Conservation (phyloP, 192 early-diverging fungal species). For the Funneliformis mosseae region DNA sequence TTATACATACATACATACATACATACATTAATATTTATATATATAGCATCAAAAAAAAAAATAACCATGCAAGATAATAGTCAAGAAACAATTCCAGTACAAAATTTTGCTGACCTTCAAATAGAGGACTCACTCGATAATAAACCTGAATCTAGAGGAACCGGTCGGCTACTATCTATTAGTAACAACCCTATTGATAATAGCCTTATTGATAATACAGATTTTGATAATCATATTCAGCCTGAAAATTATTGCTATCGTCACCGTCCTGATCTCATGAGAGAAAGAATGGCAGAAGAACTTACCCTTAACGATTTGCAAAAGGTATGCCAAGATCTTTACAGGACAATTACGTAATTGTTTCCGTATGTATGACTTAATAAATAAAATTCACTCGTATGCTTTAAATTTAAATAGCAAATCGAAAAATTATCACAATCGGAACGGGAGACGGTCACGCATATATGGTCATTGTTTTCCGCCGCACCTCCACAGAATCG, state of each 20-base stretch:
- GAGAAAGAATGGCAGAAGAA: constrained; percentile 51
- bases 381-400: neutral
- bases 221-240: neutral
- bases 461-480: constrained; percentile 72
- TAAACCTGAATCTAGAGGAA: too few species aligned
- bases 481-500: constrained; percentile 67
- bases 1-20: neutral
- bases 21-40: constrained; percentile 1
- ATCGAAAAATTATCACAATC: constrained; percentile 57
- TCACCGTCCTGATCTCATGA: constrained; percentile 59
- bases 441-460: constrained; percentile 65
- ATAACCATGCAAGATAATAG: too few species aligned
- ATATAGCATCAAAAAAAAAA: neutral
- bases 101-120: too few species aligned
- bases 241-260: constrained; percentile 55
- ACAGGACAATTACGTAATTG: neutral
- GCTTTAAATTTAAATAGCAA: constrained; percentile 40
- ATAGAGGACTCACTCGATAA: too few species aligned
- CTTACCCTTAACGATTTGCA: constrained; percentile 51
- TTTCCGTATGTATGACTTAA: too few species aligned
- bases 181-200: too few species aligned
- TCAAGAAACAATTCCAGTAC: too few species aligned
- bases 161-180: too few species aligned
- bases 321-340: constrained; percentile 39
- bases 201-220: neutral